A percentile compares a stretch with the other conserved stretches of the same genome.
Conservation (phyloP, 1,139 yeast genomes). For the Sugiyamaella novakii region DNA sequence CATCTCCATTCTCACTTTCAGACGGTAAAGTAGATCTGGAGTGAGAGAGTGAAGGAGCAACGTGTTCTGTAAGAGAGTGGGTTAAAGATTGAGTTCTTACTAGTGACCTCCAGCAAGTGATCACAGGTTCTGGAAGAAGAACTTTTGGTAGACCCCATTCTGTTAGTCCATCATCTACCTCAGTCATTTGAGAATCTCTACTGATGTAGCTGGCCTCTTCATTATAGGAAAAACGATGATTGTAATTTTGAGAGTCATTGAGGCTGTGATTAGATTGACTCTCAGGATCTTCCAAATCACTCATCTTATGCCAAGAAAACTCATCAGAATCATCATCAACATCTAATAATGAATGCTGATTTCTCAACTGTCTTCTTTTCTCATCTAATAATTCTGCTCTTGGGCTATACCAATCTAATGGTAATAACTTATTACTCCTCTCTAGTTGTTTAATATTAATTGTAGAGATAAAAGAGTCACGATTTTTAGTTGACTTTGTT, state of each 20-base stretch:
- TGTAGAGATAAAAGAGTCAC: slow-evolving; percentile 2
- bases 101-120: not conserved
- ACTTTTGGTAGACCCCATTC: slow-evolving; percentile 22
- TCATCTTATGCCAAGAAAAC: slow-evolving; percentile 16
- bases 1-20: not conserved
- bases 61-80: not conserved
- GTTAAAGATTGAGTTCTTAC: not conserved
- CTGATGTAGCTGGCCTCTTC: slow-evolving; percentile 11
- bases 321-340: not conserved
- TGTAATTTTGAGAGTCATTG: not conserved
- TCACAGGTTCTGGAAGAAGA: slow-evolving; percentile 4
- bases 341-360: slow-evolving; percentile 9
- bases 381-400: slow-evolving; percentile 20
- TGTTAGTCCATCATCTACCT: slow-evolving; percentile 19
- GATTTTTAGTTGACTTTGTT: not conserved
- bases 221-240: not conserved
- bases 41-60: slow-evolving; percentile 3
- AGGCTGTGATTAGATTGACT: not conserved
- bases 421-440: slow-evolving; percentile 6
- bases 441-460: slow-evolving; percentile 11
- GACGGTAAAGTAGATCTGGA: slow-evolving; percentile 1
- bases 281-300: not conserved
- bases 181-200: slow-evolving; percentile 16
- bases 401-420: slow-evolving; percentile 21
- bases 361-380: slow-evolving; percentile 11